Percentiles rank a stretch among this genome's conserved stretches.
Conservation (phyloP, 108 stramenopile genomes). For the Cyclotella cryptica region DNA sequence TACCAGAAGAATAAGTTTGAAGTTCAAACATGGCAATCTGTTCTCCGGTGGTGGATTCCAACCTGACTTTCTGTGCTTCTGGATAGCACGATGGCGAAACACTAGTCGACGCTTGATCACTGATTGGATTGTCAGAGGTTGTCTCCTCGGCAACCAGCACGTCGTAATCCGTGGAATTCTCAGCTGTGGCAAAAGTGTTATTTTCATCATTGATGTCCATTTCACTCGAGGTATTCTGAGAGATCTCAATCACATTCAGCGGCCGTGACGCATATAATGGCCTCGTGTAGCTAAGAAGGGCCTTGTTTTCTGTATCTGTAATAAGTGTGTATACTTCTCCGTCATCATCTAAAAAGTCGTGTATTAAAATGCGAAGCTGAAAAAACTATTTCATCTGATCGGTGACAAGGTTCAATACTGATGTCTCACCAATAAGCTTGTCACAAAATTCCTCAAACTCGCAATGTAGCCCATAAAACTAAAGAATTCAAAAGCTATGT, state of each 20-base stretch:
- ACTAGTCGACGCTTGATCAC: neutral
- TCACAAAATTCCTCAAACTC: conserved; percentile 17
- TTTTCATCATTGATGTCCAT: neutral
- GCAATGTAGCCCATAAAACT: conserved; percentile 11
- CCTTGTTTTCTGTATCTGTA: neutral
- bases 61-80: neutral
- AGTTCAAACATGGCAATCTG: neutral
- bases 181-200: neutral
- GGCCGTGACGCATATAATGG: neutral
- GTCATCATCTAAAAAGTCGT: neutral
- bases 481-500: neutral
- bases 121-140: neutral
- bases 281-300: neutral
- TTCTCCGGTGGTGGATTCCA: conserved; percentile 3
- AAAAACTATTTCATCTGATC: neutral
- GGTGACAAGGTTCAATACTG: neutral
- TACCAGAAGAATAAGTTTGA: neutral
- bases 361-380: neutral
- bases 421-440: conserved; percentile 1
- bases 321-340: neutral
- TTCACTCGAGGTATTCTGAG: neutral
- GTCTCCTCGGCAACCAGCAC: neutral
- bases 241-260: neutral
- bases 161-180: neutral
- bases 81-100: neutral